These are phyloP conservation scores for Phytophthora macrochlamydospora DNA, from an alignment of 352 stramenopile genomes.

Conservation along the genomic window DNA sequence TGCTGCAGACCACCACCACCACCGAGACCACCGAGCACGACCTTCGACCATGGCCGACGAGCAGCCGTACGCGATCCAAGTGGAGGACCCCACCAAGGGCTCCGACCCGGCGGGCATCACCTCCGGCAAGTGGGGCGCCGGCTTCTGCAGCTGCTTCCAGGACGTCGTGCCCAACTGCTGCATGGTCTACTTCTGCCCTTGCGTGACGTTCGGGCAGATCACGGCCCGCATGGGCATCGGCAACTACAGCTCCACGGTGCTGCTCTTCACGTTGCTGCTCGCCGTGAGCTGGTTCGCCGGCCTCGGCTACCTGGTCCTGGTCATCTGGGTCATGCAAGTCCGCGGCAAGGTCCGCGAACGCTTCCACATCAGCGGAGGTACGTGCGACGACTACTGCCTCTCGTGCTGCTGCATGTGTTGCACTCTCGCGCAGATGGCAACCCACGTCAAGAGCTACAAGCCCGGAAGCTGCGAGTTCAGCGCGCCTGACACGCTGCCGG, in stretches of 20 bases:
- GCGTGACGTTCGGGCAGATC: conserved; percentile 50
- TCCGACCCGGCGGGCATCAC: conserved; percentile 9
- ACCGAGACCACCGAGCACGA: neutral
- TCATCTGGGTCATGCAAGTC: conserved; percentile 27
- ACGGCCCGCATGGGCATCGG: conserved; percentile 42
- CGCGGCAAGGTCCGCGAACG: conserved; percentile 34
- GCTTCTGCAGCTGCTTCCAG: conserved; percentile 47
- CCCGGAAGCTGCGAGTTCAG: conserved; percentile 40
- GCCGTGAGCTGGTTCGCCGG: conserved; percentile 7
- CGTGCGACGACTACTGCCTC: conserved; percentile 28
- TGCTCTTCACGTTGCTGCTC: conserved; percentile 23
- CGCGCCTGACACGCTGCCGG: conserved; percentile 38
- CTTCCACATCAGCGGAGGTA: conserved; percentile 42
- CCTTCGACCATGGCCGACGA: neutral
- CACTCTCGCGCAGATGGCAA: conserved; percentile 45
- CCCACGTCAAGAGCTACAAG: conserved; percentile 56
- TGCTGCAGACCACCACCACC: neutral
- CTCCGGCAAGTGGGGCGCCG: conserved; percentile 31
- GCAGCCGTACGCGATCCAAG: conserved; percentile 13
- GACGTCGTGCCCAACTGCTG: conserved; percentile 47
- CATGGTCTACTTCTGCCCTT: conserved; percentile 49
- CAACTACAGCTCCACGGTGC: conserved; percentile 25
- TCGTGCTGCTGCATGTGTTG: conserved; percentile 44
- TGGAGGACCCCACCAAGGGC: conserved; percentile 13
- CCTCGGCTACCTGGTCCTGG: conserved; percentile 10